phyloP scores from a whole-genome alignment of 257 asterid species.

The Penstemon davidsonii region DNA sequence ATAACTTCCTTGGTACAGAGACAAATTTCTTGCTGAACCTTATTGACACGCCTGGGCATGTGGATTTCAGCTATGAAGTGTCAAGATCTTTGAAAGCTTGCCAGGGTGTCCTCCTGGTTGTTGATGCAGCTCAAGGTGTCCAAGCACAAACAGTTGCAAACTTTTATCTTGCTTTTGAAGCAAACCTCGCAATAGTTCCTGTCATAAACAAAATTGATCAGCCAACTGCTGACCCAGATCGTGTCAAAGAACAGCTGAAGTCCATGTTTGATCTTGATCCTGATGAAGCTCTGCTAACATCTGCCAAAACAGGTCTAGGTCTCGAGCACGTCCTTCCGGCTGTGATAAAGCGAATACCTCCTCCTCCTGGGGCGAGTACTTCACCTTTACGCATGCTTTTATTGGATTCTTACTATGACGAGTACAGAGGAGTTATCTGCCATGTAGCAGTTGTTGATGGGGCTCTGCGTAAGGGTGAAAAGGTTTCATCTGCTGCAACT shows the following conservation, averaged over 20 bases:
- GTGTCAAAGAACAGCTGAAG: slow-evolving; percentile 88
- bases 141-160: slow-evolving; percentile 99
- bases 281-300: slow-evolving; percentile 70
- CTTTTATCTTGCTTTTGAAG: slow-evolving; percentile 92
- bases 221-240: slow-evolving; percentile 97
- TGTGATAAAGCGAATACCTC: slow-evolving; percentile 88
- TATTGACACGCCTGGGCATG: slow-evolving; percentile 97
- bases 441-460: slow-evolving; percentile 97
- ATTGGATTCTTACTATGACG: slow-evolving; percentile 94
- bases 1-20: slow-evolving; percentile 58
- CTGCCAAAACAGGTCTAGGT: slow-evolving; percentile 96
- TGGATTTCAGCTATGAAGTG: slow-evolving; percentile 94
- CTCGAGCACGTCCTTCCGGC: slow-evolving; percentile 94
- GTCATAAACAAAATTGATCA: slow-evolving; percentile 96
- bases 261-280: slow-evolving; percentile 96
- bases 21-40: slow-evolving; percentile 71
- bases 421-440: slow-evolving; percentile 95
- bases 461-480: slow-evolving; percentile 83
- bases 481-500: slow-evolving; percentile 84
- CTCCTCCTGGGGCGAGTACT: slow-evolving; percentile 71
- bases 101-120: slow-evolving; percentile 95
- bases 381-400: slow-evolving; percentile 81
- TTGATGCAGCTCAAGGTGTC: slow-evolving; percentile 98
- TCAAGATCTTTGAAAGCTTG: slow-evolving; percentile 98
- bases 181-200: slow-evolving; percentile 77